Percentiles rank a stretch among this genome's conserved stretches.
phyloP scores from a whole-genome alignment of 2,329 filamentous ascomycete genomes.

The Myotisia sp. region DNA sequence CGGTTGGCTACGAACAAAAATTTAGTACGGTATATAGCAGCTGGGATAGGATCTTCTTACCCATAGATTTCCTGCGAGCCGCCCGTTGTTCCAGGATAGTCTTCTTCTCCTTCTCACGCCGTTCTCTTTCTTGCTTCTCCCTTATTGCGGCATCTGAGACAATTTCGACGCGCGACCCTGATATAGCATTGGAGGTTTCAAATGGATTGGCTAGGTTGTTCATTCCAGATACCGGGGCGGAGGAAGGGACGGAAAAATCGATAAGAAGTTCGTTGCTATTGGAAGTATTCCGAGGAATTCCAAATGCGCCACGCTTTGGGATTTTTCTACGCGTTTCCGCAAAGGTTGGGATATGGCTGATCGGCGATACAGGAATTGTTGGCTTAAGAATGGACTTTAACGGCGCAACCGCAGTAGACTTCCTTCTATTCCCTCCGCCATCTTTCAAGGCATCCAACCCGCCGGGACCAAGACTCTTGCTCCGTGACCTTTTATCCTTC shows the following conservation, averaged over 20 bases:
- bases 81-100: conserved; percentile 60
- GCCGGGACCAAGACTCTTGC: conserved; percentile 91
- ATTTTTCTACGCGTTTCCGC: conserved; percentile 36
- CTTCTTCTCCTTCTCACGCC: conserved; percentile 38
- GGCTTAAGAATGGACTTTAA: conserved; percentile 68
- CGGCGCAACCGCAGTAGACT: conserved; percentile 33
- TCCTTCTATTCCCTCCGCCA: conserved; percentile 60
- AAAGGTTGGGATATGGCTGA: conserved; percentile 50
- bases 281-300: conserved; percentile 5
- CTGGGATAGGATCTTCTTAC: too few species aligned
- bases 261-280: conserved; percentile 23
- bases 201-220: conserved; percentile 37
- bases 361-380: conserved; percentile 51
- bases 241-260: conserved; percentile 30
- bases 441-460: conserved; percentile 70
- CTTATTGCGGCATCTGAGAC: conserved; percentile 55
- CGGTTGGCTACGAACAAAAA: conserved; percentile 49
- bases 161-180: conserved; percentile 38
- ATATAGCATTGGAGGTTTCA: conserved; percentile 28
- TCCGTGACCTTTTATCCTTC: conserved; percentile 56
- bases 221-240: conserved; percentile 19
- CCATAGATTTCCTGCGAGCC: conserved; percentile 79
- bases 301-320: conserved; percentile 21
- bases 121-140: conserved; percentile 54
- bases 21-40: too few species aligned